Evolutionary conservation across 805 yeast genomes (phyloP), one percentile per base, ranked within the genome.

Genomic region (Suhomyces sp.): DNA sequence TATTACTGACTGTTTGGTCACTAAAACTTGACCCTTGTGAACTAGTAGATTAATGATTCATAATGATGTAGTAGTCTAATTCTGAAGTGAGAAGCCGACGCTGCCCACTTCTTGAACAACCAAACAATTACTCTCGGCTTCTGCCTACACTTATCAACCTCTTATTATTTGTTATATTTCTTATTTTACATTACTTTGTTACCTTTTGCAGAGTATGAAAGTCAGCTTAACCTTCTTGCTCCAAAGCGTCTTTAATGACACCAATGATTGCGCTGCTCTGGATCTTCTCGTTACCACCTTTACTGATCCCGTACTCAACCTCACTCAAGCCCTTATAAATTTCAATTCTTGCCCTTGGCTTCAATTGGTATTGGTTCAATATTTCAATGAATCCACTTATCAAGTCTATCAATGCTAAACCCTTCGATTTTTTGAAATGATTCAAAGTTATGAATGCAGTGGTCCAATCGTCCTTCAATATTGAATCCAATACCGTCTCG

Each of bases 221-320:
- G n/a, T n/a, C n/a, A n/a, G n/a, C n/a, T n/a, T n/a, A n/a, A n/a
- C n/a, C 41, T 26, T 49, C 45, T 19, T 19, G 39, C 45, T 78
- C 83, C 62, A 82, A 59, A 0, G 86, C 81, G 11, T 63, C 63
- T 58, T 88, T 90, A 21, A 93, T 78, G 5, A 82, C 87, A 0
- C 96, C 96, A 36, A 93, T 82, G 35, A 85, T 80, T 2, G 96
- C 97, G 51, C 93, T 84, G 28, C 87, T 76, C 54, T 91, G 97
- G 20, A 93, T 76, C 56, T 81, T 84, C 40, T 90, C 96, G 53
- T 81, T 85, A 2, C 98, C 97, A 7, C 98, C 99, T 56, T 79
- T 81, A 12, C 95, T 79, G 23, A 93, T 81, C 1, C 95, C 83
- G 58, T 90, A 91, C 63, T 93, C 98, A 16, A 93, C 77, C 39